These are phyloP conservation scores for Mrakia gelida DNA, from an alignment of 768 basidiomycete genomes.

Conservation along the genomic window DNA sequence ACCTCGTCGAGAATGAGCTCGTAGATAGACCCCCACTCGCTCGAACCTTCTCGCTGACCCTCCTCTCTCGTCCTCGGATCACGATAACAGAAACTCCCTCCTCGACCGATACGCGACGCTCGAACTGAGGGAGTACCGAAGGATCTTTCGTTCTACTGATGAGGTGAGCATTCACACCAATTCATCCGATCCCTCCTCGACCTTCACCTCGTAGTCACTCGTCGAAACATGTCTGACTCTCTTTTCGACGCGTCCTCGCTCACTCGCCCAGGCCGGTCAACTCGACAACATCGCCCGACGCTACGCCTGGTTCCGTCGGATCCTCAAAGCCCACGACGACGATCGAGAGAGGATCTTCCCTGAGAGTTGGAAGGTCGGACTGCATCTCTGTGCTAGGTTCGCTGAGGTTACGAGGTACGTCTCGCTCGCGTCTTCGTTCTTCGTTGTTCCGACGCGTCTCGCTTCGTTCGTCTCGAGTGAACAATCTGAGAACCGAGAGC, in stretches of 20 bases:
- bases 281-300: constrained; percentile 88
- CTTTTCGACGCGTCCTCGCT: background rate
- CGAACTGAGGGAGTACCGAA: constrained; percentile 90
- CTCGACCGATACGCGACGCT: constrained; percentile 84
- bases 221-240: too few species aligned
- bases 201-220: too few species aligned
- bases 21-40: background rate
- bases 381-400: constrained; percentile 51
- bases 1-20: too few species aligned
- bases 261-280: constrained; percentile 64
- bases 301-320: constrained; percentile 89
- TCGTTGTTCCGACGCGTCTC: background rate
- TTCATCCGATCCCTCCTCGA: too few species aligned
- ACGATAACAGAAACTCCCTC: constrained; percentile 52
- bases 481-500: too few species aligned
- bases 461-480: too few species aligned
- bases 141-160: constrained; percentile 86
- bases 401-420: constrained; percentile 80
- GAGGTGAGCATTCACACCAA: constrained; percentile 52
- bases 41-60: too few species aligned
- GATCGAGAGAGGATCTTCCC: constrained; percentile 83
- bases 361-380: constrained; percentile 75
- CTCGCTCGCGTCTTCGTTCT: background rate
- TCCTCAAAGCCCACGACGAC: constrained; percentile 78
- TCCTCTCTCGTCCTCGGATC: background rate